phyloP scores from a whole-genome alignment of 2,329 filamentous ascomycete species.

The Verticillium isaacii region DNA sequence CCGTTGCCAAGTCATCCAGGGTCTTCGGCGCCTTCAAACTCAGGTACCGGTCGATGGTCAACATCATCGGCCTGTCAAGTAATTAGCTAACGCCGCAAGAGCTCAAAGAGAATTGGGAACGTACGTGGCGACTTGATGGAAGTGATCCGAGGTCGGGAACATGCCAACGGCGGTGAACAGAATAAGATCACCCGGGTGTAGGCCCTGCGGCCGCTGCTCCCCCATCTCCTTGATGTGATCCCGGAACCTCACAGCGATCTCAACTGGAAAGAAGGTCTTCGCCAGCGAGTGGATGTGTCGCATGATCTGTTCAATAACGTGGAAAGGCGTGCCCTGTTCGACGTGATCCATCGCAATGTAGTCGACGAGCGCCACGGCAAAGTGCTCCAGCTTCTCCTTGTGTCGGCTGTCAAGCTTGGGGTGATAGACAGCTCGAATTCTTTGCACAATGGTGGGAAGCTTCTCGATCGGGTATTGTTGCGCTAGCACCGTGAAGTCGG shows the following conservation, averaged over 20 bases:
- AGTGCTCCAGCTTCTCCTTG: slow-evolving; percentile 72
- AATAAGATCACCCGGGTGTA: slow-evolving; percentile 67
- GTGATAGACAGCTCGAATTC: slow-evolving; percentile 89
- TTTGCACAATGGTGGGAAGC: slow-evolving; percentile 75
- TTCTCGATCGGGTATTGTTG: slow-evolving; percentile 58
- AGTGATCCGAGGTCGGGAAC: slow-evolving; percentile 95
- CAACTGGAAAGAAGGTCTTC: slow-evolving; percentile 69
- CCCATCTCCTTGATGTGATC: slow-evolving; percentile 59
- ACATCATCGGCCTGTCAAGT: slow-evolving; percentile 69
- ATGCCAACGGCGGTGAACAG: slow-evolving; percentile 78
- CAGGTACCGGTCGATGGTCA: slow-evolving; percentile 79
- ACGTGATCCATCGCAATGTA: slow-evolving; percentile 36
- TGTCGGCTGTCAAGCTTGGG: slow-evolving; percentile 81
- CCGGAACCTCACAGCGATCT: slow-evolving; percentile 74
- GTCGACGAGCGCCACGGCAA: slow-evolving; percentile 62
- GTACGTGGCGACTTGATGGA: slow-evolving; percentile 72
- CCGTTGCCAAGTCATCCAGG: slow-evolving; percentile 64
- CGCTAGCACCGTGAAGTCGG: slow-evolving; percentile 66
- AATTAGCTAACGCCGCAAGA: neutral
- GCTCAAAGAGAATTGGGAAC: neutral
- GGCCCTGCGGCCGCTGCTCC: slow-evolving; percentile 42
- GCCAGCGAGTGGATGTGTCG: slow-evolving; percentile 91
- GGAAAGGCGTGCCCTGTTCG: slow-evolving; percentile 46
- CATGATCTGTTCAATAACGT: slow-evolving; percentile 71
- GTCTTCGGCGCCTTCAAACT: slow-evolving; percentile 67